phyloP scores from a whole-genome alignment of 495 filamentous ascomycete genomes.

The Xylaria bambusicola region DNA sequence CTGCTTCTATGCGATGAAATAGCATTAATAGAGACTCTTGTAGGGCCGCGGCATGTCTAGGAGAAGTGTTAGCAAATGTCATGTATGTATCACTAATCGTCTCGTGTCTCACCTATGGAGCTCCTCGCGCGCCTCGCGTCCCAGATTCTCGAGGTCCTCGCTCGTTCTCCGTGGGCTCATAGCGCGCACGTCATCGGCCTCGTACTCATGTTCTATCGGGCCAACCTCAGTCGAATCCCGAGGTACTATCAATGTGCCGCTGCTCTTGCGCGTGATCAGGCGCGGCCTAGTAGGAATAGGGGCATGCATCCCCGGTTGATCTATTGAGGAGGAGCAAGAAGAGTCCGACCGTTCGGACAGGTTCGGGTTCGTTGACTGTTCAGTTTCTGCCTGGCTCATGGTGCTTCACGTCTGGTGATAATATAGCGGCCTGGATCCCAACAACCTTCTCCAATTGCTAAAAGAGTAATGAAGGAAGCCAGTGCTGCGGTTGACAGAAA shows the following conservation, averaged over 20 bases:
- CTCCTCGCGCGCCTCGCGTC: slow-evolving; percentile 69
- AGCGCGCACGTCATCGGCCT: slow-evolving; percentile 82
- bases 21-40: slow-evolving; percentile 86
- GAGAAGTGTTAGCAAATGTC: slow-evolving; percentile 24
- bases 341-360: slow-evolving; percentile 37
- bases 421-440: background rate
- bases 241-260: slow-evolving; percentile 78
- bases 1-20: slow-evolving; percentile 90
- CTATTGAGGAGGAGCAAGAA: slow-evolving; percentile 43
- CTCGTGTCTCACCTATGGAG: slow-evolving; percentile 53
- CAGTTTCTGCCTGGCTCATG: slow-evolving; percentile 27
- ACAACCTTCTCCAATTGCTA: background rate
- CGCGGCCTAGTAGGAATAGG: slow-evolving; percentile 53
- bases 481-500: slow-evolving; percentile 5
- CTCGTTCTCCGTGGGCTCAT: slow-evolving; percentile 94
- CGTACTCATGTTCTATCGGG: slow-evolving; percentile 63
- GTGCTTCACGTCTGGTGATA: slow-evolving; percentile 16
- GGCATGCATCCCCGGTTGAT: slow-evolving; percentile 40
- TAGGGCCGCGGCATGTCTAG: slow-evolving; percentile 83
- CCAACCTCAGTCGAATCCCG: slow-evolving; percentile 70
- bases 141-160: slow-evolving; percentile 82
- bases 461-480: background rate
- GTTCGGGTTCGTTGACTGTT: slow-evolving; percentile 26
- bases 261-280: slow-evolving; percentile 66
- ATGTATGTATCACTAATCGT: slow-evolving; percentile 47